Evolutionary conservation across 306 rosid species (phyloP).

Genomic region (Hippophae tibetana): DNA sequence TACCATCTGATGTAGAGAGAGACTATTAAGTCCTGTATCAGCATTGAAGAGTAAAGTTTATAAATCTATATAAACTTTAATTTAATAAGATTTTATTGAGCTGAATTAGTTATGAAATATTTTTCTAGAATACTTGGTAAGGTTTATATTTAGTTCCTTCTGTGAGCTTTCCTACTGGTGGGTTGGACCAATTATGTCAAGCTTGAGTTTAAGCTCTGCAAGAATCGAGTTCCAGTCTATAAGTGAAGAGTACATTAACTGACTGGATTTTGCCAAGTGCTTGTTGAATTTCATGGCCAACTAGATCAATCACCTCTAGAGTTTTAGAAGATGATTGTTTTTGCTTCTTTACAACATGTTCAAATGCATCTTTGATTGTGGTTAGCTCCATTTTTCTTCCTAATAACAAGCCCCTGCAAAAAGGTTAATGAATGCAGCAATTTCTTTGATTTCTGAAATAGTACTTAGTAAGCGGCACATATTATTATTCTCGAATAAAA

Average conservation of each 20-base stretch:
- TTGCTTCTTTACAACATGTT: constrained; percentile 69
- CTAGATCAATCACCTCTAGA: constrained; percentile 59
- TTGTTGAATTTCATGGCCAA: constrained; percentile 57
- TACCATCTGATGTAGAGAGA: no score
- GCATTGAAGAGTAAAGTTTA: no score
- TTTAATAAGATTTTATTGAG: no score
- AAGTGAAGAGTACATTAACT: constrained; percentile 28
- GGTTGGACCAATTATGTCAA: constrained; percentile 42
- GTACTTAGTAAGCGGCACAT: constrained; percentile 2
- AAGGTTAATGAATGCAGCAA: constrained; percentile 12
- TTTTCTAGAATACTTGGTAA: constrained; percentile 59
- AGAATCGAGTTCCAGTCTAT: constrained; percentile 50
- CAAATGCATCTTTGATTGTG: constrained; percentile 66
- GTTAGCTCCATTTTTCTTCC: constrained; percentile 51
- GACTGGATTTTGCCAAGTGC: constrained; percentile 47
- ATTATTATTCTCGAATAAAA: neutral
- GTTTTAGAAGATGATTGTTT: constrained; percentile 58
- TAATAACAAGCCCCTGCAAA: constrained; percentile 34
- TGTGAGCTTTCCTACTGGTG: constrained; percentile 54
- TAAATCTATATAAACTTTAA: no score
- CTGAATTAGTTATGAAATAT: neutral
- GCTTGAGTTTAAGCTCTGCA: constrained; percentile 46
- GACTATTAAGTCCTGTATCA: no score
- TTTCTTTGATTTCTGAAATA: neutral
- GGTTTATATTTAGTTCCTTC: constrained; percentile 49